Evolutionary conservation across 1,139 yeast species (phyloP).

Genomic region (Pichia sp.): DNA sequence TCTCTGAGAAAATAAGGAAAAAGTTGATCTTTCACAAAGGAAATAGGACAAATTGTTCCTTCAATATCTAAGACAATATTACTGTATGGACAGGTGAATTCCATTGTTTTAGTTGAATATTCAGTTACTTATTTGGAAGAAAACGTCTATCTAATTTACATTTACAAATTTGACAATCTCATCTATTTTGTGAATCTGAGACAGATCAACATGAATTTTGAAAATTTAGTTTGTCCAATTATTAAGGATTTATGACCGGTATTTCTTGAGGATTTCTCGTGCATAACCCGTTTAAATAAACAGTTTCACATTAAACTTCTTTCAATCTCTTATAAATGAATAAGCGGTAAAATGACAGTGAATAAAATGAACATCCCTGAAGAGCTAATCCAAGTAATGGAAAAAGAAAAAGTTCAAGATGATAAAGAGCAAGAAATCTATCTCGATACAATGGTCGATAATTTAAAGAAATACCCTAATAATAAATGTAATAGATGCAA

Average conservation of each 20-base stretch:
- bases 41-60: slow-evolving; percentile 87
- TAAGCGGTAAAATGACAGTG: background rate
- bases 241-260: too few relatives aligned
- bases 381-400: background rate
- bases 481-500: slow-evolving; percentile 50
- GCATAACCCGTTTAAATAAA: background rate
- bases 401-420: background rate
- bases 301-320: background rate
- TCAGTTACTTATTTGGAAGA: background rate
- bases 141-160: background rate
- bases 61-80: slow-evolving; percentile 66
- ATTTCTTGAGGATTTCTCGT: too few relatives aligned
- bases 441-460: slow-evolving; percentile 6
- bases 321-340: background rate
- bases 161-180: background rate
- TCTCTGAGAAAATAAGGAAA: slow-evolving; percentile 42
- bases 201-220: background rate
- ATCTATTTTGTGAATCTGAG: background rate
- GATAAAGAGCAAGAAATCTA: background rate
- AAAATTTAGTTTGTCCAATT: background rate
- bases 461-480: slow-evolving; percentile 11
- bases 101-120: background rate
- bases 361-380: background rate
- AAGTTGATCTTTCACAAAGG: slow-evolving; percentile 71
- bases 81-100: slow-evolving; percentile 4